Conservation (phyloP, 1,284 basidiomycete genomes). For the Cutaneotrichosporon cavernicola region DNA sequence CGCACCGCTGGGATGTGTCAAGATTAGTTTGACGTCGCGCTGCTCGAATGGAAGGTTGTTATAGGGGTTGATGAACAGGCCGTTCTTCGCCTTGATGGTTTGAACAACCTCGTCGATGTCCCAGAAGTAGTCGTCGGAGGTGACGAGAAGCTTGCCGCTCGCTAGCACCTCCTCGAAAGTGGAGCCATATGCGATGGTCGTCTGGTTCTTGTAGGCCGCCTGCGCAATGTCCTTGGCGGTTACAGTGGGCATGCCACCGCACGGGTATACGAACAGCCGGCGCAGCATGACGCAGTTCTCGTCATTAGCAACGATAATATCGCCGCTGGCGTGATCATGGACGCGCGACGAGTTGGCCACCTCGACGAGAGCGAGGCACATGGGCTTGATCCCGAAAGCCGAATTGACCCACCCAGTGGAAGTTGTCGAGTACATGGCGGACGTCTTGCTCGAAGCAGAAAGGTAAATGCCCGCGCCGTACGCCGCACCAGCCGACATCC, state of each 20-base stretch:
- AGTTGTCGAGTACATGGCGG: neutral
- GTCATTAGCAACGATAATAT: conserved; percentile 16
- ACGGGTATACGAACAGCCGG: conserved; percentile 18
- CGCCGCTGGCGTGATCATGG: conserved; percentile 1
- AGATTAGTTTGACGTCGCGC: conserved; percentile 13
- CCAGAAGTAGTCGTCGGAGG: conserved; percentile 21
- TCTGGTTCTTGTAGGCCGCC: conserved; percentile 13
- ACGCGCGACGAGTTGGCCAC: conserved; percentile 21
- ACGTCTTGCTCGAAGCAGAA: neutral
- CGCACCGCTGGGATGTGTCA: conserved; percentile 10
- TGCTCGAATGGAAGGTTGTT: conserved; percentile 17
- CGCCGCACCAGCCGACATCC: conserved; percentile 16
- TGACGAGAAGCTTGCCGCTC: conserved; percentile 16
- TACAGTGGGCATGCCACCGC: neutral
- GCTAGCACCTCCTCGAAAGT: conserved; percentile 8
- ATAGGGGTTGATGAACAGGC: conserved; percentile 20
- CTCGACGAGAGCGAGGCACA: conserved; percentile 16
- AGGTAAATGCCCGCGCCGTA: conserved; percentile 18
- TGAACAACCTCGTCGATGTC: conserved; percentile 21
- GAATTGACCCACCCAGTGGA: neutral
- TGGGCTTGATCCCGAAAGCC: neutral
- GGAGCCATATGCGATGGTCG: conserved; percentile 16
- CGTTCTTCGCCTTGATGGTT: conserved; percentile 13
- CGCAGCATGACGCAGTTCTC: conserved; percentile 21
- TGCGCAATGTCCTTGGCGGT: neutral